A percentile compares a stretch with the other conserved stretches of the same genome.
These are phyloP conservation scores for Lumnitzera racemosa DNA, from an alignment of 345 rosid genomes.

Conservation along the genomic window DNA sequence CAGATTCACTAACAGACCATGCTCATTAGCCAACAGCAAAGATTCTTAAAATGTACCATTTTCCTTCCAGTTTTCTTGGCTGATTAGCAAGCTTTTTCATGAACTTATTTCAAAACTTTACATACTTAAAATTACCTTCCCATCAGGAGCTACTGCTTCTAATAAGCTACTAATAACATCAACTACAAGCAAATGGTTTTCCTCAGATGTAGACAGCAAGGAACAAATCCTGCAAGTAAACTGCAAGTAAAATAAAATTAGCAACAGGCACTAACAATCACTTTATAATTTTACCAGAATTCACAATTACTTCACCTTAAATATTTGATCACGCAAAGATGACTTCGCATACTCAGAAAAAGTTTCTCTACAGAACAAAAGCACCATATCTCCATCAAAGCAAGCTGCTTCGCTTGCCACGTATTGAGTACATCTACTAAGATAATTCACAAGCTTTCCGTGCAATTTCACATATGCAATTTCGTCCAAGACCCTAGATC, in stretches of 20 bases:
- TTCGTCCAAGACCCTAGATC: slow-evolving; percentile 53
- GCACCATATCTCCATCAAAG: slow-evolving; percentile 36
- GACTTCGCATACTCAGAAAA: slow-evolving; percentile 45
- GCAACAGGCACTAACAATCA: slow-evolving; percentile 5
- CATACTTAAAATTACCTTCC: slow-evolving; percentile 42
- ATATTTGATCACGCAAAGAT: slow-evolving; percentile 51
- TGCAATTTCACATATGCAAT: slow-evolving; percentile 50
- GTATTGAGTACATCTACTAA: slow-evolving; percentile 43
- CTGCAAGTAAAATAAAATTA: slow-evolving; percentile 29
- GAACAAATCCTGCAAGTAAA: slow-evolving; percentile 62
- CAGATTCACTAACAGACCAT: too few relatives aligned
- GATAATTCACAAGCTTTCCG: slow-evolving; percentile 36
- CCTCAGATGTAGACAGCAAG: slow-evolving; percentile 36
- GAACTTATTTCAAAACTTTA: neutral
- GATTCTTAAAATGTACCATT: too few relatives aligned
- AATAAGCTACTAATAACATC: slow-evolving; percentile 32
- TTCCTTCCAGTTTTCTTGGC: too few relatives aligned
- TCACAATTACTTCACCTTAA: slow-evolving; percentile 37
- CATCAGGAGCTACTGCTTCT: slow-evolving; percentile 32
- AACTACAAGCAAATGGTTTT: slow-evolving; percentile 20
- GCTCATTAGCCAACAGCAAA: too few relatives aligned
- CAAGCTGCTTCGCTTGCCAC: slow-evolving; percentile 40
- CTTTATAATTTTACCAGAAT: neutral
- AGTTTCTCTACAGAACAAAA: slow-evolving; percentile 31
- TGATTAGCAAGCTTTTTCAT: neutral